Conservation (phyloP, 2,329 filamentous ascomycete species). For the Trichoderma cornu-damae region DNA sequence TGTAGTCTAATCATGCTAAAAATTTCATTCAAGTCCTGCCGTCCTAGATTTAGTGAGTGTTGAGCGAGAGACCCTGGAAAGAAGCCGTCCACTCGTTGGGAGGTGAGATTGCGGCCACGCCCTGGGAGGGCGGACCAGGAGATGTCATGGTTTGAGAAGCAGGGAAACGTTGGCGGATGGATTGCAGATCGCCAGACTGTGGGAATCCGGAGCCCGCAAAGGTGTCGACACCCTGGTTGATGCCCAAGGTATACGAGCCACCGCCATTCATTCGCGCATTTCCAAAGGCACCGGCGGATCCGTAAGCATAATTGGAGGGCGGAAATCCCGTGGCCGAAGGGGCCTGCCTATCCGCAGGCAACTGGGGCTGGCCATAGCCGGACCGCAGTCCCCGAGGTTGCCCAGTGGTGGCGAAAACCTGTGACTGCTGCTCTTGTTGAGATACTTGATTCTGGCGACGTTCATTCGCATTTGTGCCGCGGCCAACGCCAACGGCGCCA, state of each 20-base stretch:
- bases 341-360: constrained; percentile 40
- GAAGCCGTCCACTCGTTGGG: constrained; percentile 57
- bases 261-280: constrained; percentile 29
- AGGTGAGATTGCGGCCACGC: constrained; percentile 38
- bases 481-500: constrained; percentile 56
- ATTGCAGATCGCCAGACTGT: constrained; percentile 41
- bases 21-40: not conserved
- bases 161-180: constrained; percentile 45
- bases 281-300: constrained; percentile 31
- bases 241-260: constrained; percentile 28
- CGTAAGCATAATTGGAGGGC: constrained; percentile 35
- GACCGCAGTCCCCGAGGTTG: constrained; percentile 41
- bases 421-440: constrained; percentile 31
- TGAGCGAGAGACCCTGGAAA: constrained; percentile 69
- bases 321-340: constrained; percentile 35
- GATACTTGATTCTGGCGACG: constrained; percentile 46
- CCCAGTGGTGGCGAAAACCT: constrained; percentile 34
- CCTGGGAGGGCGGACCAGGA: constrained; percentile 34
- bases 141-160: constrained; percentile 37
- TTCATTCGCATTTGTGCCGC: constrained; percentile 40
- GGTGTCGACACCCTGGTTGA: constrained; percentile 29
- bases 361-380: constrained; percentile 38
- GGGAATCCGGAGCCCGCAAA: constrained; percentile 30
- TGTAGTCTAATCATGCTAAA: constrained; percentile 14
- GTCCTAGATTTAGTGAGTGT: constrained; percentile 45